Evolutionary conservation across 2,329 filamentous ascomycete species (phyloP), one percentile per base, ranked within the genome.

Genomic region (Monilinia vaccinii-corymbosi): DNA sequence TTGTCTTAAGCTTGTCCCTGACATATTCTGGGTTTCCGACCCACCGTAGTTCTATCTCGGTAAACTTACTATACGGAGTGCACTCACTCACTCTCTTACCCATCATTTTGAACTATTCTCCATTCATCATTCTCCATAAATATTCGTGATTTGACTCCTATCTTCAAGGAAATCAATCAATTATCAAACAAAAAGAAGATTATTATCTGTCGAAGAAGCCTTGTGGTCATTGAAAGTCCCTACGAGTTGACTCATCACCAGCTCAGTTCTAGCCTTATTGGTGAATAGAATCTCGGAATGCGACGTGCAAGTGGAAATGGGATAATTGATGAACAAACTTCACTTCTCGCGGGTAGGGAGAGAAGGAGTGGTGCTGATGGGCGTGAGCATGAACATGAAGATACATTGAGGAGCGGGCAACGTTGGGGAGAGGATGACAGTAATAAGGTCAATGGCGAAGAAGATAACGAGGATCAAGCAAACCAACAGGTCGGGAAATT

Each of bases 401-500:
- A 60, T 45, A n/a, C 25, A 61, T 44, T 32, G 36, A 51, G 3
- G 57, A 59, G 16, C 38, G 38, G 11, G 31, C 23, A 18, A 36
- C 21, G 23, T 50, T 23, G 46, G 32, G 32, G 25, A n/a, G 55
- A 38, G 10, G 47, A 53, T 53, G 28, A 34, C 11, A 31, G 28
- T 25, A 53, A 25, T 23, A 28, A 28, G 25, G 25, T 28, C 6
- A 32, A 53, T 32, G 38, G 16, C 16, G 66, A 70, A 72, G 62
- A 68, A 72, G 62, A 68, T 65, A 45, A 75, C 69, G 64, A 73
- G 65, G 44, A 67, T 61, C 65, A 62, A 49, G 64, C 69, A n/a
- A 71, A 69, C 56, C 68, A 70, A 52, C 61, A 66, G 2, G 68
- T 72, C 58, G 66, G 67, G 25, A 64, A 40, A 9, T 23, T 52